Conservation (phyloP, 371 early-diverging fungal species). For the Mucor sp. region DNA sequence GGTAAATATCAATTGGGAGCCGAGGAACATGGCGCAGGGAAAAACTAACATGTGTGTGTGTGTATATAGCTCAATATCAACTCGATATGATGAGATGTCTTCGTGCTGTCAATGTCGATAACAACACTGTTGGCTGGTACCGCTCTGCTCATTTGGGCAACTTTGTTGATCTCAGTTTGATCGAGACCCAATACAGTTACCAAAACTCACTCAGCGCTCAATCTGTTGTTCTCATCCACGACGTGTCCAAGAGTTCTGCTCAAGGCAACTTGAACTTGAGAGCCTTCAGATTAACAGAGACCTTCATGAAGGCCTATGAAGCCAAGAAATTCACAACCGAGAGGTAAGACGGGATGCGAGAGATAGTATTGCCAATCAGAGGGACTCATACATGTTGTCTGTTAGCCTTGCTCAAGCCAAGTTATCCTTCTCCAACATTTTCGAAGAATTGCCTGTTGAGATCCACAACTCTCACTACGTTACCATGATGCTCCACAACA, state of each 20-base stretch:
- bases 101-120: slow-evolving; percentile 92
- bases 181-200: slow-evolving; percentile 90
- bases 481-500: slow-evolving; percentile 79
- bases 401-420: slow-evolving; percentile 70
- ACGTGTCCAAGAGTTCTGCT: slow-evolving; percentile 77
- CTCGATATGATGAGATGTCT: slow-evolving; percentile 91
- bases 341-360: slow-evolving; percentile 35
- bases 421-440: slow-evolving; percentile 82
- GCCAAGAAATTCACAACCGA: slow-evolving; percentile 87
- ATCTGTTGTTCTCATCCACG: slow-evolving; percentile 91
- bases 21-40: background rate
- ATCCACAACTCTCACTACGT: slow-evolving; percentile 85
- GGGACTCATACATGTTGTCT: background rate
- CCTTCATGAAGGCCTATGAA: slow-evolving; percentile 85
- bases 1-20: slow-evolving; percentile 24
- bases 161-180: slow-evolving; percentile 88
- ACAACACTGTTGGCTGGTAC: slow-evolving; percentile 98
- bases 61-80: slow-evolving; percentile 79
- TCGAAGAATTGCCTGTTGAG: slow-evolving; percentile 88
- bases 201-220: slow-evolving; percentile 85
- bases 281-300: slow-evolving; percentile 86
- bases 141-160: slow-evolving; percentile 86
- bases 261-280: slow-evolving; percentile 88
- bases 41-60: background rate
- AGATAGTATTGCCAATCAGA: background rate